Base-by-base conservation (phyloP, 176 grass and related monocot genomes). In the Alloteropsis semialata region DNA sequence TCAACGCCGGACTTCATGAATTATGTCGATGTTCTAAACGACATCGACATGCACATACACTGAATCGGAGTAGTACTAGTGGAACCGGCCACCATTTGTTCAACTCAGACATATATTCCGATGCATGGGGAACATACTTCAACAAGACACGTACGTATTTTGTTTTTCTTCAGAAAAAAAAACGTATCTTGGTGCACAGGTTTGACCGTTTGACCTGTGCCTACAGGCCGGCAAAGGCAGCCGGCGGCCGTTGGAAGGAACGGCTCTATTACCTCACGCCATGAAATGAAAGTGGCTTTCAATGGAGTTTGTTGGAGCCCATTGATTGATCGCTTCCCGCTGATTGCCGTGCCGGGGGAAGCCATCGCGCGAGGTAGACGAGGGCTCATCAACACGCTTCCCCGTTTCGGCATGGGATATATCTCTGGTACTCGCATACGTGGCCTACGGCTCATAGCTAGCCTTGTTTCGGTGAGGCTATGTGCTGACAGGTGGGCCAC, bases 261-360 rank as follows among this genome's bases (percentile, higher is more conserved):
- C 57, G 41, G 72, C 70, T 53, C n/a, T 36, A n/a, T 68, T 21
- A 36, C 22, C 54, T 69, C 61, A 76, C n/a, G 64, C 48, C 58
- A 78, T 79, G 81, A 38, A 82, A 67, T 16, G 81, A 38, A 82
- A 67, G 16, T 73, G 67, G 14, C 69, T 84, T 81, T 69, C 50
- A 66, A 69, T 60, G 75, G 76, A 84, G 61, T 84, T 74, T 68
- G 81, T 53, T 80, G 81, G 69, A 25, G 60, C 15, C 34, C 82
- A 77, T 71, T 82, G 53, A 22, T 27, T 10, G 16, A 37, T n/a
- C 14, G 7, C 15, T 13, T n/a, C n/a, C 41, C 12, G 72, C 43
- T 79, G 46, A 80, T 84, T 67, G 69, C 82, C 76, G 76, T 80
- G 87, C 79, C 59, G 55, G 57, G 37, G 19, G 53, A 46, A 64